phyloP scores from a whole-genome alignment of 768 basidiomycete genomes.

The Leccinellum rugosiceps region DNA sequence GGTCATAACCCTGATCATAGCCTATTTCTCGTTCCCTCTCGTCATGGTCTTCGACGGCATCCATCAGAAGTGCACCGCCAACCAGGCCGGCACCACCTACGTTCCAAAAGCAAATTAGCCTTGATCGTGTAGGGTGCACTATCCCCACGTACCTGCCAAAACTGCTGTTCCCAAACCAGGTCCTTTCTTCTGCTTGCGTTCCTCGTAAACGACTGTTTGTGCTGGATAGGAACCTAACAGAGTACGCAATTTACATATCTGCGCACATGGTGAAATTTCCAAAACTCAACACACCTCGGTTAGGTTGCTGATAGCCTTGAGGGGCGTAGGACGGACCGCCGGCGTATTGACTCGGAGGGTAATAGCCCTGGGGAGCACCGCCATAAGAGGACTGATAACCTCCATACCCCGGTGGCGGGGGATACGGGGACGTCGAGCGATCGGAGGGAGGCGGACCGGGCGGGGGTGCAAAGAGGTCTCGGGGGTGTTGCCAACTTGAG shows the following conservation, averaged over 20 bases:
- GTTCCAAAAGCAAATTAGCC: conserved; percentile 3
- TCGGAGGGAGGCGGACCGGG: conserved; percentile 46
- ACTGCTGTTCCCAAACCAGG: conserved; percentile 48
- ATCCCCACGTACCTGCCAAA: conserved; percentile 39
- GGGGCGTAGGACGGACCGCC: not conserved
- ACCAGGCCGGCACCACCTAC: conserved; percentile 62
- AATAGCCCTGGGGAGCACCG: conserved; percentile 11
- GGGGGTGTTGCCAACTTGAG: conserved; percentile 69
- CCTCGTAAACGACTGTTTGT: conserved; percentile 34
- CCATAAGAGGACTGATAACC: conserved; percentile 15
- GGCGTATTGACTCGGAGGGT: not conserved
- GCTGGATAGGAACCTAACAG: conserved; percentile 33
- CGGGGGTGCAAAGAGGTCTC: conserved; percentile 45
- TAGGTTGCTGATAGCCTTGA: not conserved
- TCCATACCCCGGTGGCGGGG: conserved; percentile 16
- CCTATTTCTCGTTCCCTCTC: conserved; percentile 31
- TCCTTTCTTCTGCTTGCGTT: conserved; percentile 42
- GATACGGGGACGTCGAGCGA: conserved; percentile 33
- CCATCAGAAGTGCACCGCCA: conserved; percentile 55
- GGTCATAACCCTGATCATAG: conserved; percentile 34
- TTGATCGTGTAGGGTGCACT: not conserved
- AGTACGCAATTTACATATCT: conserved; percentile 2
- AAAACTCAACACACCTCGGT: conserved; percentile 17
- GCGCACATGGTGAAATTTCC: not conserved
- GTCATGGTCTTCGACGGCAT: conserved; percentile 46